phyloP scores from a whole-genome alignment of 2,329 filamentous ascomycete genomes.

The Diaporthe capsici region DNA sequence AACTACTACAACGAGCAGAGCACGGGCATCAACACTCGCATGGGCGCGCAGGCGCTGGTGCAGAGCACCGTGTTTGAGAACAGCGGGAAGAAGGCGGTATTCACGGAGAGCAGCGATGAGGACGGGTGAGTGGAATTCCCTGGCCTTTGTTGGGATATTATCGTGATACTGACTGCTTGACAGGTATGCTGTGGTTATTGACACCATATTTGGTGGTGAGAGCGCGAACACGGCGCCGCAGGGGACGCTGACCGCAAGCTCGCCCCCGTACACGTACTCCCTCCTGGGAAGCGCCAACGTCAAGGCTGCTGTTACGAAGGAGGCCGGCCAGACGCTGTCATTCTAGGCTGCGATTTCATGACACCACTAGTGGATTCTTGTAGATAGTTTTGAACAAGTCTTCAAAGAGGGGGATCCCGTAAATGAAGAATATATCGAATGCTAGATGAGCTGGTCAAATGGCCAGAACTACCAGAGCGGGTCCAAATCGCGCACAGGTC shows the following conservation, averaged over 20 bases:
- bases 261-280: conserved; percentile 1
- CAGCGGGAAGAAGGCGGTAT: conserved; percentile 5
- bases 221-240: conserved; percentile 14
- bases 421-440: neutral
- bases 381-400: neutral
- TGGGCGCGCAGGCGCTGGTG: conserved; percentile 34
- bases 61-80: conserved; percentile 38
- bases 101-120: conserved; percentile 1
- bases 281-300: neutral
- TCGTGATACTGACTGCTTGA: neutral
- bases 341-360: neutral
- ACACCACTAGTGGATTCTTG: neutral
- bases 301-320: conserved; percentile 15
- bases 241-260: conserved; percentile 20
- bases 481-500: neutral
- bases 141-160: neutral
- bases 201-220: conserved; percentile 18
- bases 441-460: neutral
- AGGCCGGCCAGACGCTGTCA: conserved; percentile 4
- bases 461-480: neutral
- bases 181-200: conserved; percentile 19
- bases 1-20: conserved; percentile 57
- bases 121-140: neutral
- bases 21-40: conserved; percentile 29
- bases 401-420: neutral